A percentile compares a stretch with the other conserved stretches of the same genome.
Evolutionary conservation across 177 flowering plant species (phyloP).

Genomic region (Vitis hybrid): DNA sequence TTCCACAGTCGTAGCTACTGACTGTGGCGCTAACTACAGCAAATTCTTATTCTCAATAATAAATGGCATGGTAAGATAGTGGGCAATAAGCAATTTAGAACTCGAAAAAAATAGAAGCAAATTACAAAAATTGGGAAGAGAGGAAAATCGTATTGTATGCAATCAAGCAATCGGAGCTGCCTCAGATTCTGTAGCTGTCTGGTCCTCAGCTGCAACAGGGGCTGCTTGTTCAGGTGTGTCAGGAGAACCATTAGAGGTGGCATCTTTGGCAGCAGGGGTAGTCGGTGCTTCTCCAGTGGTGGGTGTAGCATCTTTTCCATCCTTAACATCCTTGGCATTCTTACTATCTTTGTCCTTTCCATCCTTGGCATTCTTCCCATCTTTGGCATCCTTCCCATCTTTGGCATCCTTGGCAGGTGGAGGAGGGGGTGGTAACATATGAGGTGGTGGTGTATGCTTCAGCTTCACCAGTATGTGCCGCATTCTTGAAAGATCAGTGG

Average conservation of each 20-base stretch:
- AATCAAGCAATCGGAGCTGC: slow-evolving; percentile 34
- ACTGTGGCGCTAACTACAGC: slow-evolving; percentile 8
- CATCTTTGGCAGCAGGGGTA: slow-evolving; percentile 26
- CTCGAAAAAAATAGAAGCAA: slow-evolving; percentile 1
- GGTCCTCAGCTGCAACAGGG: slow-evolving; percentile 26
- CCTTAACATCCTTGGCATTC: slow-evolving; percentile 31
- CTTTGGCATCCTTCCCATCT: slow-evolving; percentile 26
- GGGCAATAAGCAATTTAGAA: slow-evolving; percentile 10
- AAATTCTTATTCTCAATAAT: slow-evolving; percentile 24
- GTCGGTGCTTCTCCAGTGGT: slow-evolving; percentile 7
- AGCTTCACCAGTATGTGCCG: slow-evolving; percentile 75
- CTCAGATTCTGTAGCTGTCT: slow-evolving; percentile 37
- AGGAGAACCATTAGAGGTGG: slow-evolving; percentile 25
- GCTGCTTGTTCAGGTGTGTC: slow-evolving; percentile 30
- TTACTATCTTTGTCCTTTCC: slow-evolving; percentile 27
- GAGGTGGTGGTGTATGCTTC: slow-evolving; percentile 86
- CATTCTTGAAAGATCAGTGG: slow-evolving; percentile 85
- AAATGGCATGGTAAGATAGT: slow-evolving; percentile 11
- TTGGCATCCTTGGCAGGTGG: slow-evolving; percentile 43
- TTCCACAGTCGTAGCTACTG: background rate
- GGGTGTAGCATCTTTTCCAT: slow-evolving; percentile 27
- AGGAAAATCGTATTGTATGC: slow-evolving; percentile 2
- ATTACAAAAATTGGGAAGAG: background rate
- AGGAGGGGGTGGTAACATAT: slow-evolving; percentile 85
- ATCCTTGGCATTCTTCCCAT: slow-evolving; percentile 27